Conservation (phyloP, 2,329 filamentous ascomycete species). For the Xylariales sp. region DNA sequence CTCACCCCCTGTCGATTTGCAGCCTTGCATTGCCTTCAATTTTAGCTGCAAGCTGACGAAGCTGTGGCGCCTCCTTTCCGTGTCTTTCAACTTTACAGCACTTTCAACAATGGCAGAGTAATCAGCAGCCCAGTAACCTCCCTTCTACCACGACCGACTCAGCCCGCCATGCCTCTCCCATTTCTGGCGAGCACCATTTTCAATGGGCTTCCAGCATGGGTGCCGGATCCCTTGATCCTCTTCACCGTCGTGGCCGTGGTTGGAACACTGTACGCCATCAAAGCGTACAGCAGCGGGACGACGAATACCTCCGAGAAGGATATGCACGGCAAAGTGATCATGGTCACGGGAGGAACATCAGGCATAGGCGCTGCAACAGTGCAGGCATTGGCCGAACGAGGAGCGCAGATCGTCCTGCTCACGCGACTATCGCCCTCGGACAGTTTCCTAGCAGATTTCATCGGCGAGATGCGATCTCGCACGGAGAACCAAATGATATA, state of each 20-base stretch:
- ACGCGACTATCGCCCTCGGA: conserved; percentile 78
- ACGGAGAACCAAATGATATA: conserved; percentile 87
- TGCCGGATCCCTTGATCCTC: conserved; percentile 40
- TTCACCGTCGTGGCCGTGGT: conserved; percentile 33
- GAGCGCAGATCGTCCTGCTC: conserved; percentile 86
- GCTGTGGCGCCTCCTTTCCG: background rate
- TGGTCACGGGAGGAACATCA: conserved; percentile 92
- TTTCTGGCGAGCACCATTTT: conserved; percentile 42
- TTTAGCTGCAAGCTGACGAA: conserved; percentile 5
- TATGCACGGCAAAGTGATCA: conserved; percentile 90
- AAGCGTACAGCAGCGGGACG: conserved; percentile 74
- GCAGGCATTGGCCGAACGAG: conserved; percentile 68
- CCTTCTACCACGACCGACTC: too few species aligned
- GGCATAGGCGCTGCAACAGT: conserved; percentile 81
- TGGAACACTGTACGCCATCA: conserved; percentile 45
- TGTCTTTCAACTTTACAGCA: background rate
- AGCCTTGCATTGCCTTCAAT: conserved; percentile 1
- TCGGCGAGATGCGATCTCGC: conserved; percentile 75
- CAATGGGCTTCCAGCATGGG: conserved; percentile 45
- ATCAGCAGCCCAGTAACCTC: conserved; percentile 8
- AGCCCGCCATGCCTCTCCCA: conserved; percentile 46
- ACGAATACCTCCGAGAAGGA: conserved; percentile 70
- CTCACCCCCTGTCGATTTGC: background rate
- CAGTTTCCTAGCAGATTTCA: conserved; percentile 85
- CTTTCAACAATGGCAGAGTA: conserved; percentile 14